Evolutionary conservation across 371 early-diverging fungal genomes (phyloP).

Genomic region (Rhizopus microsporus): DNA sequence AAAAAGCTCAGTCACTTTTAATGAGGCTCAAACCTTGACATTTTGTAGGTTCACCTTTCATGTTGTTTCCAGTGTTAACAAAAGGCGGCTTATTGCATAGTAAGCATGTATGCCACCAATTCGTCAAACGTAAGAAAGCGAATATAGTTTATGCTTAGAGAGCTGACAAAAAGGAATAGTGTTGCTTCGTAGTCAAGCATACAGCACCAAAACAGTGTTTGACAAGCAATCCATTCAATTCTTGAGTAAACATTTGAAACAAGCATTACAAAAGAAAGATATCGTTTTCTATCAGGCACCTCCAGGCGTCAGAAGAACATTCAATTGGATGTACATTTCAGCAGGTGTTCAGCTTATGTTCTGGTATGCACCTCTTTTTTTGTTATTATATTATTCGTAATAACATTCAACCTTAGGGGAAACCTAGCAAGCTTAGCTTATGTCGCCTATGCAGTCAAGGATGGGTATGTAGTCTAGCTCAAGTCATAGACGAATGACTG

Average conservation of each 20-base stretch:
- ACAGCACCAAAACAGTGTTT: conserved; percentile 10
- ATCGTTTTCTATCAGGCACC: conserved; percentile 52
- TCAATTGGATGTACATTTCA: conserved; percentile 48
- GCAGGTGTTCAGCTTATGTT: conserved; percentile 55
- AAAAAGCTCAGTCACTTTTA: too few relatives aligned
- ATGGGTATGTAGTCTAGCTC: conserved; percentile 22
- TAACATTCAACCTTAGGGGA: conserved; percentile 33
- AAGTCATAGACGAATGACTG: too few relatives aligned
- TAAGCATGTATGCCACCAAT: neutral
- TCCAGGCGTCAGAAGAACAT: conserved; percentile 35
- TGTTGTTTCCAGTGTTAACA: too few relatives aligned
- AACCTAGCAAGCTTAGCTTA: conserved; percentile 52
- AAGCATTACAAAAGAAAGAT: conserved; percentile 38
- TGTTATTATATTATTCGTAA: neutral
- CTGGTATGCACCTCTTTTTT: conserved; percentile 29
- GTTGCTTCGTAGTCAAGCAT: neutral
- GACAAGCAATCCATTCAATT: conserved; percentile 28
- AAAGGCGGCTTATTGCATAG: too few relatives aligned
- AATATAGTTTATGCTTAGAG: neutral
- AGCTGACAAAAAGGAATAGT: conserved; percentile 1
- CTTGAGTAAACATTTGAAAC: conserved; percentile 34
- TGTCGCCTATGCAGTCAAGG: conserved; percentile 41
- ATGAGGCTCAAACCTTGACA: too few relatives aligned
- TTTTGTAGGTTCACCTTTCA: too few relatives aligned
- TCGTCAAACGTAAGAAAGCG: neutral